Conservation (phyloP, 768 basidiomycete species). For the Kwoniella sp. region DNA sequence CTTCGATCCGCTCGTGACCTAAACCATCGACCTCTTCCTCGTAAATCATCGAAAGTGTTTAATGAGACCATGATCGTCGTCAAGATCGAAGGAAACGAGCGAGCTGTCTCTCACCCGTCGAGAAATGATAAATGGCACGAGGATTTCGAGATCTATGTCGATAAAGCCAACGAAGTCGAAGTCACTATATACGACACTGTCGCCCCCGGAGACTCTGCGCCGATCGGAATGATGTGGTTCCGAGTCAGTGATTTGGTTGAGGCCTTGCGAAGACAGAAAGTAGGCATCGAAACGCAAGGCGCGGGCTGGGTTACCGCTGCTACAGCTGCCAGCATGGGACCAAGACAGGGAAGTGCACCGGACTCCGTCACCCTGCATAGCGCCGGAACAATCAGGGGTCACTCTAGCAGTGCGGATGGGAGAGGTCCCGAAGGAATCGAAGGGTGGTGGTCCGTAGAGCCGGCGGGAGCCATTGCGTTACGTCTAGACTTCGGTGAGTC, state of each 20-base stretch:
- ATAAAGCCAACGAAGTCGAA: conserved; percentile 98
- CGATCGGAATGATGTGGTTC: conserved; percentile 94
- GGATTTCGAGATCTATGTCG: conserved; percentile 91
- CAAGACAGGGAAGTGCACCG: conserved; percentile 39
- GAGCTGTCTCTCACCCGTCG: conserved; percentile 87
- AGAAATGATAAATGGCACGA: conserved; percentile 97
- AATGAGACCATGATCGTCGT: conserved; percentile 89
- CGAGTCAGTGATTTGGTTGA: conserved; percentile 92
- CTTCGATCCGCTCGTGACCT: conserved; percentile 89
- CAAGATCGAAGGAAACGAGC: conserved; percentile 93
- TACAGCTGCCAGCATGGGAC: conserved; percentile 59
- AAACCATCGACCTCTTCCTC: conserved; percentile 83
- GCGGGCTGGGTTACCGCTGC: conserved; percentile 82
- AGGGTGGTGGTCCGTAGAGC: conserved; percentile 96
- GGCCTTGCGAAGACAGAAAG: conserved; percentile 86
- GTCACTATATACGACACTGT: conserved; percentile 93
- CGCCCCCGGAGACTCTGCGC: conserved; percentile 72
- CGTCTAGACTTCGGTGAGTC: conserved; percentile 87
- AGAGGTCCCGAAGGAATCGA: conserved; percentile 75
- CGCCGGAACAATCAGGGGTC: conserved; percentile 40
- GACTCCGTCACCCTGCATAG: conserved; percentile 45
- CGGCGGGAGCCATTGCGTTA: conserved; percentile 87
- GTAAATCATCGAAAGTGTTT: conserved; percentile 75
- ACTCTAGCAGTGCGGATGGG: conserved; percentile 30
- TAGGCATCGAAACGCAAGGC: conserved; percentile 78